Evolutionary conservation across 495 filamentous ascomycete species (phyloP), one percentile per base, ranked within the genome.

Genomic region (Talaromyces liani): DNA sequence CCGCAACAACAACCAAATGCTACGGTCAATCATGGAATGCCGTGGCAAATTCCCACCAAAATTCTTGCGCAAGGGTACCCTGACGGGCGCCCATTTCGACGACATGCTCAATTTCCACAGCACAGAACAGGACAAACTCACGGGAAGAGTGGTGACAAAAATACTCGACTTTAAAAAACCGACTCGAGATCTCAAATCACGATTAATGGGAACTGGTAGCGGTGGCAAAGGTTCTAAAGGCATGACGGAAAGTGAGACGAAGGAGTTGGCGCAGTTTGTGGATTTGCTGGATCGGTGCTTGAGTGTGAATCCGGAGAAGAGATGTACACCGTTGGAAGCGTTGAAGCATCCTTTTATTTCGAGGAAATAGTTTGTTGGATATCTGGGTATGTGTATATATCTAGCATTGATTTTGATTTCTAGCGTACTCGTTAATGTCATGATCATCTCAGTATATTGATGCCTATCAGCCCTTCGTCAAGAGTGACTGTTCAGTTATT

Each of bases 1-100:
- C 54, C 87, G 89, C 62, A 92, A 90, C 77, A 98, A 98, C 80
- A 98, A 98, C 71, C 91, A 96, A 73, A 98, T 98, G 94, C 83
- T 98, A 14, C 87, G 89, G 62, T 88, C 90, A 14, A 94, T 98
- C 68, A 94, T 96, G 88, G 95, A 98, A 71, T 93, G 92, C 68
- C 88, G 95, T 47, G 94, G 95, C 73, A 96, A 93, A 73, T 88
- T 96, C 69, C 91, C 88, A 63, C 85, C 87, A 45, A 96, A 96
- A 76, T 78, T 96, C 58, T 86, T 97, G 60, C 90, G 89, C 54
- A 88, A 87, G 51, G 90, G 91, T 8, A 79, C 90, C 36, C 80
- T 93, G 64, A 82, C 86, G 1, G 76, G 80, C 51, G 75, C 87
- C 67, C 91, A 98, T 77, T 98, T 97, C 70, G 92, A 96, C 71